These are phyloP conservation scores for Capsella rubella DNA, from an alignment of 441 rosid genomes.

Conservation along the genomic window DNA sequence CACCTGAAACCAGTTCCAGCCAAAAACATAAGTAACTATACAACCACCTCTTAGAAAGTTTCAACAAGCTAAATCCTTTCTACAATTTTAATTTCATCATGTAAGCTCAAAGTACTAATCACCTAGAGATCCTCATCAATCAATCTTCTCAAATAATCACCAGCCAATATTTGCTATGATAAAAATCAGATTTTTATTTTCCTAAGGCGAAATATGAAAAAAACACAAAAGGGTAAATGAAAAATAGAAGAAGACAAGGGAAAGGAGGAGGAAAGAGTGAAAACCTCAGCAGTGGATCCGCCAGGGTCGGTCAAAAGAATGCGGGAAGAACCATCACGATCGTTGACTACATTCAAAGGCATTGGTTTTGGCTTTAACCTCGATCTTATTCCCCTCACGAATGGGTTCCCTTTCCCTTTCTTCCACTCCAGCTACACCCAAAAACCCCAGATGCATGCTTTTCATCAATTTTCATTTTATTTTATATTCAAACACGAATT, in stretches of 20 bases:
- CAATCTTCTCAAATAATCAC: too few relatives aligned
- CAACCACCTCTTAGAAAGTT: neutral
- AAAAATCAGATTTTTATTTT: too few relatives aligned
- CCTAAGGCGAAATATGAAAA: neutral
- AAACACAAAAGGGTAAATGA: neutral
- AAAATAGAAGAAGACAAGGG: neutral
- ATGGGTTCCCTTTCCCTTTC: slow-evolving; percentile 49
- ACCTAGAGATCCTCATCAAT: neutral
- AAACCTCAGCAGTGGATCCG: slow-evolving; percentile 87
- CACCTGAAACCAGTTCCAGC: slow-evolving; percentile 61
- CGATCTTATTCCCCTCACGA: slow-evolving; percentile 47
- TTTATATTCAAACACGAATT: too few relatives aligned
- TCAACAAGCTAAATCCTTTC: slow-evolving; percentile 20
- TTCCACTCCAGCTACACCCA: slow-evolving; percentile 63
- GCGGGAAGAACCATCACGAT: slow-evolving; percentile 69
- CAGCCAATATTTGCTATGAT: too few relatives aligned
- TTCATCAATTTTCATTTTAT: neutral
- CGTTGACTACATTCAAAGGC: slow-evolving; percentile 71
- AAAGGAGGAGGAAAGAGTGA: neutral
- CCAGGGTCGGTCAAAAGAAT: slow-evolving; percentile 70
- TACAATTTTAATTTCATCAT: neutral
- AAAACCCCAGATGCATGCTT: slow-evolving; percentile 33
- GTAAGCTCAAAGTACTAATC: neutral
- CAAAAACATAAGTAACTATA: slow-evolving; percentile 14
- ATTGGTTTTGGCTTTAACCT: slow-evolving; percentile 47